phyloP scores from a whole-genome alignment of 2,329 filamentous ascomycete genomes.

The Fusarium temperatum region DNA sequence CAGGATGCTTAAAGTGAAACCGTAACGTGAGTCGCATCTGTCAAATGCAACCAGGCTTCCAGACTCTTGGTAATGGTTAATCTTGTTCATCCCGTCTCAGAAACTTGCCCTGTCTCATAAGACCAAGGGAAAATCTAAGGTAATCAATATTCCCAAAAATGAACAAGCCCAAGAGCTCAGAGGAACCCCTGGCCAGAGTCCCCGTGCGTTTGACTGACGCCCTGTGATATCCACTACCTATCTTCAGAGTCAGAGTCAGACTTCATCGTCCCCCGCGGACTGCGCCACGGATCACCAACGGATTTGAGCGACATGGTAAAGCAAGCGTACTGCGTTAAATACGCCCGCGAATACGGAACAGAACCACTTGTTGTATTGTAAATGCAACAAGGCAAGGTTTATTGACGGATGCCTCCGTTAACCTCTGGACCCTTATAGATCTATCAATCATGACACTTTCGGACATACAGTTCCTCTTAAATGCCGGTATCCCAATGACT shows the following conservation, averaged over 20 bases:
- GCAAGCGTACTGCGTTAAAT: slow-evolving; percentile 9
- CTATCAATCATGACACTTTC: background rate
- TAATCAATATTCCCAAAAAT: slow-evolving; percentile 13
- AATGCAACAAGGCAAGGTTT: background rate
- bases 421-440: slow-evolving; percentile 2
- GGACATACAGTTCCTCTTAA: background rate
- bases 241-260: background rate
- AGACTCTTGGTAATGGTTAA: slow-evolving; percentile 1
- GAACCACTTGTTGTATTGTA: background rate
- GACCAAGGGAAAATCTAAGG: background rate
- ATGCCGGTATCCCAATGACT: background rate
- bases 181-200: slow-evolving; percentile 3
- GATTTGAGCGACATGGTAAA: slow-evolving; percentile 22
- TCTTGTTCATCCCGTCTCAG: slow-evolving; percentile 20
- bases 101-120: slow-evolving; percentile 3
- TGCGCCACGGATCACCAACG: slow-evolving; percentile 33
- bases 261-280: slow-evolving; percentile 4
- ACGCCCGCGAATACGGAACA: slow-evolving; percentile 19
- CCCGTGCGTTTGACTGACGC: slow-evolving; percentile 5
- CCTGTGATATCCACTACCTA: slow-evolving; percentile 24
- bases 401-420: slow-evolving; percentile 3
- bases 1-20: slow-evolving; percentile 5
- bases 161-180: background rate
- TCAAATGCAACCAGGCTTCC: slow-evolving; percentile 5
- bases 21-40: slow-evolving; percentile 5